Evolutionary conservation across 2,329 filamentous ascomycete genomes (phyloP), one percentile per base, ranked within the genome.

Genomic region (Diaporthe vaccinii): DNA sequence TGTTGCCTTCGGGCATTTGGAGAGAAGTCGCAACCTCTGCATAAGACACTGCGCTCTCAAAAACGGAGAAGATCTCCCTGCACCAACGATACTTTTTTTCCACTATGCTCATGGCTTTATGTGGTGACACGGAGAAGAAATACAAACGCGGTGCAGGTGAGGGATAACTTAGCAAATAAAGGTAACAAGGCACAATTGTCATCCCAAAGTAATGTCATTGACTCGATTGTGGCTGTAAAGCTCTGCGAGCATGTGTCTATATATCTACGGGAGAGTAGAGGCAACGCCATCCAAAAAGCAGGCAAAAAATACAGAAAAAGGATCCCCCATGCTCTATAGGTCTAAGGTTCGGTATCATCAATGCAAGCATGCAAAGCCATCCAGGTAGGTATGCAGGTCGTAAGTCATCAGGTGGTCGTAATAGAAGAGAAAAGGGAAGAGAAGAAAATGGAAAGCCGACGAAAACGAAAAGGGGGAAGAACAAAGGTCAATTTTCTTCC

Each of bases 311-410:
- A 12, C 2, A 14, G 25, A 55, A 15, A 14, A 46, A 46, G 17
- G 20, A 25, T n/a, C 2, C 65, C 49, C 49, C 8, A 67, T 53
- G 10, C n/a, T 65, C 58, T 67, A 55, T 67, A 55, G n/a, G 49
- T 73, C 71, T 73, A 73, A 67, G 62, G 53, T 14, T 49, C 62
- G 72, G 61, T 74, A 59, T 71, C 51, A 71, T 58, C 10, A 59
- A 71, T 71, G 68, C 65, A 55, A 55, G 49, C 65, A 31, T 55
- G 65, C 65, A 53, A 39, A 41, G 14, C 14, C 65, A 68, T 68
- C 46, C 65, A 20, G 31, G 12, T 55, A n/a, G 49, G 39, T 73
- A 73, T 73, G 57, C 51, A 73, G n/a, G n/a, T 67, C 65, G 22
- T 67, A 46, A 53, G 31, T 76, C 72, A 62, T 71, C n/a, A 65